Evolutionary conservation across 1,139 yeast species (phyloP), one percentile per base, ranked within the genome.

Genomic region (Eremothecium coryli): DNA sequence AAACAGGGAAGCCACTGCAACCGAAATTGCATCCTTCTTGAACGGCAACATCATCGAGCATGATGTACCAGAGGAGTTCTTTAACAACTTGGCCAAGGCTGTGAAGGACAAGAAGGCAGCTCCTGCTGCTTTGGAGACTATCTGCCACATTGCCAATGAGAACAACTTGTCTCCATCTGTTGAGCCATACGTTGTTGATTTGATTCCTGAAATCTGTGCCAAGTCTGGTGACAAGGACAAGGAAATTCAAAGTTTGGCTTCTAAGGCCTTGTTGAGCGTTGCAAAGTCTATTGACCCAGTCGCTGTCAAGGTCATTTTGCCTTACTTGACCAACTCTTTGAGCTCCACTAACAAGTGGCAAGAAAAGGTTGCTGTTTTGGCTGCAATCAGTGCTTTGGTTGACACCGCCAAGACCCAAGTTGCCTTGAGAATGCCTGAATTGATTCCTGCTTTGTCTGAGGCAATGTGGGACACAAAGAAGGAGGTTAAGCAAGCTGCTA

Each of bases 391-490:
- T 50, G 76, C 77, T 55, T 74, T 90, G 60, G 98, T 90, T 58
- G 94, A 85, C 64, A 74, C 86, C 54, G 95, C 98, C 55, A 90
- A 88, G 68, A 85, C 70, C 56, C 98, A 88, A 74, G 72, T 90
- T 57, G 95, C 98, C 55, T 76, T 90, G 62, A 85, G 97, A 76
- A 88, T 90, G 97, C 95, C 97, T 60, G 97, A 90, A 73, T 79
- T 90, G 67, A 88, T 90, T 60, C 98, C 98, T 66, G 93, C 82
- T 50, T 73, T 90, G 60, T 90, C 98, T 52, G 98, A 90, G 73
- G 84, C 96, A 57, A 90, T 90, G 97, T 90, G 98, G 98, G 98
- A 90, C 68, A 90, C 98, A 70, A 90, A 90, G 79, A 75, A 76
- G 68, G 97, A 90, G 63, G 97, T 90, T 64, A 90, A 90, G 81